Conservation (phyloP, 257 asterid species). For the Nicotiana tabacum region DNA sequence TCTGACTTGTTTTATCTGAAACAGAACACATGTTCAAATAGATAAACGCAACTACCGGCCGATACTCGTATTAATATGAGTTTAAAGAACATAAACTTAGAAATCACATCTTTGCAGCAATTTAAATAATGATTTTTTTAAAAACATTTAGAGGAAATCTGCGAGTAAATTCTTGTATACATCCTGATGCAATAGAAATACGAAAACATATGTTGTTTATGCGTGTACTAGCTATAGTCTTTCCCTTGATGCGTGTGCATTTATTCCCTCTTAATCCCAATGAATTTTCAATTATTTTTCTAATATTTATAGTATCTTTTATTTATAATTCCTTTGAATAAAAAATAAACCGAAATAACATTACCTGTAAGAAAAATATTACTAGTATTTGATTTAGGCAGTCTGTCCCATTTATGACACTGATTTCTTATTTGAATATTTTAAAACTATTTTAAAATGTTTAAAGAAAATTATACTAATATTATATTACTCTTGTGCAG, state of each 20-base stretch:
- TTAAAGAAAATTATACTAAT: background rate
- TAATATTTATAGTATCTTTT: background rate
- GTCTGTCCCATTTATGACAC: background rate
- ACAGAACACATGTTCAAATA: background rate
- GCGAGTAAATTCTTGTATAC: background rate
- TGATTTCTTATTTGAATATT: background rate
- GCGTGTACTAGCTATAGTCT: background rate
- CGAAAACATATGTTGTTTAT: background rate
- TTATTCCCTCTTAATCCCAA: background rate
- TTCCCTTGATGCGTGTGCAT: background rate
- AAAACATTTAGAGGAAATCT: background rate
- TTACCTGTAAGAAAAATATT: background rate
- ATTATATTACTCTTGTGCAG: background rate
- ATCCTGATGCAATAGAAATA: background rate
- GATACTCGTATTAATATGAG: background rate
- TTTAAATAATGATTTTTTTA: background rate
- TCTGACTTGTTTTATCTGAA: background rate
- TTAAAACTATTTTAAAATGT: background rate
- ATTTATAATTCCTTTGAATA: background rate
- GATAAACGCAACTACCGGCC: background rate
- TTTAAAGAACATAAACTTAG: background rate
- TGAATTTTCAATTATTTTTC: background rate
- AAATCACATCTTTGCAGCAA: background rate
- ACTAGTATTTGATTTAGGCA: background rate
- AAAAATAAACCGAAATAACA: background rate